Base-by-base conservation (phyloP, 768 basidiomycete genomes). In the Podaxis sp. region DNA sequence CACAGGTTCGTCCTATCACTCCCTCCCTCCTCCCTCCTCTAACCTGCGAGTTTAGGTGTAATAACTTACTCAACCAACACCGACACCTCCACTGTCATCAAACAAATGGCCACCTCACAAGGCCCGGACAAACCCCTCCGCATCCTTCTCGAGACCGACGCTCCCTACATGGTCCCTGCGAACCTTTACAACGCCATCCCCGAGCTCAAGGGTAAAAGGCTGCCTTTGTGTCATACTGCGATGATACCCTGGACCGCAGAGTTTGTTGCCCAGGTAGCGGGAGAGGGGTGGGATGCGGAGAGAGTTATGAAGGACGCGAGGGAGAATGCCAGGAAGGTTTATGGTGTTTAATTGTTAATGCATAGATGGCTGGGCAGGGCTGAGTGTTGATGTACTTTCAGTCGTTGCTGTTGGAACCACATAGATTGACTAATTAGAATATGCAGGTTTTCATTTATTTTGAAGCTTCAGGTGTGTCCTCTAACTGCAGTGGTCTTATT, bases 241-340 rank as follows among this genome's bases (percentile, higher is more conserved):
- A 93, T 94, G 89, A 83, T 95, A 1, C 92, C 93, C 0, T 94
- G 92, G 92, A 89, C 89, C 0, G 91, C 92, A 0, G 84, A 87
- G 67, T 93, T 88, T 68, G 84, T 92, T 0, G 86, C 89, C 2
- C 73, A 74, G 1, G 71, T 83, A 1, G 75, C 75, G 0, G 79
- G 76, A 2, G 75, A 76, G 1, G 74, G 67, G 2, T 89, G 85
- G 85, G 77, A 80, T 48, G 74, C 85, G 0, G 83, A 83, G 57
- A 73, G 77, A 28, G 84, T 93, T 2, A 81, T 93, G 82, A 71
- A 67, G 36, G 81, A 82, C 12, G 86, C 87, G 0, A 82, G 86
- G 66, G 82, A 84, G 70, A 93, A 92, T 67, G 89, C 91, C 2
- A 68, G 74, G 52, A 73, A 57, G 49, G 76, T 92, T 64, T 93